phyloP scores from a whole-genome alignment of 129 eudicot genomes.

The Flaveria bidentis region DNA sequence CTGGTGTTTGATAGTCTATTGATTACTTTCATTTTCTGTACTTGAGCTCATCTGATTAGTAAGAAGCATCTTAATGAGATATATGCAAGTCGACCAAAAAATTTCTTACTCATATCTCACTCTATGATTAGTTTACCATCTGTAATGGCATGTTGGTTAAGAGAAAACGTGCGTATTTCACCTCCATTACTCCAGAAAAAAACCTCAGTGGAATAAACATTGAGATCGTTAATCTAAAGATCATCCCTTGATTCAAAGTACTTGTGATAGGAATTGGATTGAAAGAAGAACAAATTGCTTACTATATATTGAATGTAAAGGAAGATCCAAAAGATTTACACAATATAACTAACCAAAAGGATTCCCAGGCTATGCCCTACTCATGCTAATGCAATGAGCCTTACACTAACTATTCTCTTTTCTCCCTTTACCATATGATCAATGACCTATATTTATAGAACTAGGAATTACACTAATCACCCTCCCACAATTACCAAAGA shows the following conservation, averaged over 20 bases:
- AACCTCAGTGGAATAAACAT: not conserved
- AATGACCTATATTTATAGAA: no score
- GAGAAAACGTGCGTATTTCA: not conserved
- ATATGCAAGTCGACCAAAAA: not conserved
- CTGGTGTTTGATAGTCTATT: not conserved
- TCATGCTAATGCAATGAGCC: no score
- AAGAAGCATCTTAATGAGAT: not conserved
- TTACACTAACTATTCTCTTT: no score
- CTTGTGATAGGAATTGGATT: no score
- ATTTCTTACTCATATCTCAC: not conserved
- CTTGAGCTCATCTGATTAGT: not conserved
- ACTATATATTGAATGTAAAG: no score
- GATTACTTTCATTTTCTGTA: slow-evolving; percentile 4
- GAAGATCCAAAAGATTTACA: no score
- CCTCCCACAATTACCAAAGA: no score
- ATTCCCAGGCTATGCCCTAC: no score
- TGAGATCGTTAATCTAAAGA: not conserved
- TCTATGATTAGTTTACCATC: not conserved
- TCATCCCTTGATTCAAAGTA: not conserved
- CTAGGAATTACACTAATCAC: no score
- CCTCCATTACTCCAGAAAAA: not conserved
- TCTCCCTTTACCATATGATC: no score
- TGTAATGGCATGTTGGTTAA: not conserved
- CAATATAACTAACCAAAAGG: no score
- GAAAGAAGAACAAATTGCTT: no score